Evolutionary conservation across 768 basidiomycete genomes (phyloP).

Genomic region (Lyophyllum shimeji): DNA sequence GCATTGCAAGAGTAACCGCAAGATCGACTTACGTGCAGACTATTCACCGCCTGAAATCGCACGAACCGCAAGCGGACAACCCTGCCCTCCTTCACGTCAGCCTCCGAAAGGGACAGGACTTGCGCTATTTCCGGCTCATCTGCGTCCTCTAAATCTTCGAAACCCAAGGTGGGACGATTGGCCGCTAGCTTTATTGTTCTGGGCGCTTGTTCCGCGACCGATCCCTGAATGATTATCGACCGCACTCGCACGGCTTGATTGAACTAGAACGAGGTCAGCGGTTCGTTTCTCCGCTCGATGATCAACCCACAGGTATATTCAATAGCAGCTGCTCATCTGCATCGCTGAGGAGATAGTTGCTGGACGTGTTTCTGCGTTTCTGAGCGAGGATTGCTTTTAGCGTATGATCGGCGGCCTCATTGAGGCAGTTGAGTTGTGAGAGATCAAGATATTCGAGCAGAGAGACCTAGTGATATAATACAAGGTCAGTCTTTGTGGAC

Average conservation of each 20-base stretch:
- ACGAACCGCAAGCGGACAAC: slow-evolving; percentile 59
- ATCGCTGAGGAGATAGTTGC: slow-evolving; percentile 60
- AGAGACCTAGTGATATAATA: slow-evolving; percentile 47
- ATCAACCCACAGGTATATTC: slow-evolving; percentile 55
- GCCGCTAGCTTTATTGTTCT: slow-evolving; percentile 60
- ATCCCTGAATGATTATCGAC: slow-evolving; percentile 51
- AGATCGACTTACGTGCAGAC: slow-evolving; percentile 52
- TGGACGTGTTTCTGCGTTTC: slow-evolving; percentile 44
- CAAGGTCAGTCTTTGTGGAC: slow-evolving; percentile 5
- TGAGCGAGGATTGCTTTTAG: slow-evolving; percentile 48
- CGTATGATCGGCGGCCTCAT: slow-evolving; percentile 54
- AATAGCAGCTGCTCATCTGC: slow-evolving; percentile 73
- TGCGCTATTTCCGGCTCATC: slow-evolving; percentile 54
- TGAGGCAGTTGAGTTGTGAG: slow-evolving; percentile 66
- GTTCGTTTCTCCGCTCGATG: background rate
- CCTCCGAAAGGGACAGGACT: slow-evolving; percentile 49
- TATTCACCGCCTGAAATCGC: slow-evolving; percentile 67
- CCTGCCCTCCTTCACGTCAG: slow-evolving; percentile 46
- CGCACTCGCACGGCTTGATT: slow-evolving; percentile 67
- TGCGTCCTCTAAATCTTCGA: slow-evolving; percentile 62
- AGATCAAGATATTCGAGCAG: slow-evolving; percentile 59
- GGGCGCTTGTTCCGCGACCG: slow-evolving; percentile 46
- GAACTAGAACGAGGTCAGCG: slow-evolving; percentile 43
- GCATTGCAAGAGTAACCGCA: background rate
- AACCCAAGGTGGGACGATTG: slow-evolving; percentile 60